Evolutionary conservation across 768 basidiomycete genomes (phyloP), one percentile per base, ranked within the genome.

Genomic region (Sporobolomyces phaffii): DNA sequence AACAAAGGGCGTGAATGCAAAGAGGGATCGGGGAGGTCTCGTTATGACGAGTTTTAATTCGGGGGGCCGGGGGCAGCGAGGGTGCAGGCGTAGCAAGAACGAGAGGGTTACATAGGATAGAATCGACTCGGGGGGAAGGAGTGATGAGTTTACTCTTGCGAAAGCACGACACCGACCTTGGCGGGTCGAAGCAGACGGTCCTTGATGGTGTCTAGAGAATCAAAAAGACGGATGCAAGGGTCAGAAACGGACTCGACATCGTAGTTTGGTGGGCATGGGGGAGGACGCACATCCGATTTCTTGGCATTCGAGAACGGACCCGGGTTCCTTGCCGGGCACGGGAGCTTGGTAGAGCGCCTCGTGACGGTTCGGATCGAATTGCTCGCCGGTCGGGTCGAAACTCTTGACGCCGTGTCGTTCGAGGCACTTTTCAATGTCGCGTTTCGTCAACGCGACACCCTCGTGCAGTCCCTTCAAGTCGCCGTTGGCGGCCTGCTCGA

Each of bases 301-400:
- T 77, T 89, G 88, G 76, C 88, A 90, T 76, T 94, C 89, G 50
- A 96, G 83, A 38, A 98, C 87, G 3, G 88, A 87, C 18, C 94
- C 94, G 1, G 91, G 85, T 77, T 87, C 86, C 79, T 89, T 90
- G 18, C 84, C 89, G 1, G 90, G 87, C 70, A 92, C 82, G 26
- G 93, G 91, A 29, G 85, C 89, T 80, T 93, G 91, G 79, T 90
- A 98, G 31, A 96, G 82, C 15, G 96, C 96, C 79, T 99, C 96
- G 75, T 98, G 94, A 36, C 81, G 79, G 78, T 97, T 97, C 20
- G 96, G 94, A 78, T 99, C 92, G 74, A 99, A 99, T 71, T 81
- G 82, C 78, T 94, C 91, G 47, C 94, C 94, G 0, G 84, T 87
- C 18, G 93, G 90, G 77, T 96, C 91, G 74, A 91, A 96, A 2